phyloP scores from a whole-genome alignment of 345 rosid species.

The Rhodamnia argentea region DNA sequence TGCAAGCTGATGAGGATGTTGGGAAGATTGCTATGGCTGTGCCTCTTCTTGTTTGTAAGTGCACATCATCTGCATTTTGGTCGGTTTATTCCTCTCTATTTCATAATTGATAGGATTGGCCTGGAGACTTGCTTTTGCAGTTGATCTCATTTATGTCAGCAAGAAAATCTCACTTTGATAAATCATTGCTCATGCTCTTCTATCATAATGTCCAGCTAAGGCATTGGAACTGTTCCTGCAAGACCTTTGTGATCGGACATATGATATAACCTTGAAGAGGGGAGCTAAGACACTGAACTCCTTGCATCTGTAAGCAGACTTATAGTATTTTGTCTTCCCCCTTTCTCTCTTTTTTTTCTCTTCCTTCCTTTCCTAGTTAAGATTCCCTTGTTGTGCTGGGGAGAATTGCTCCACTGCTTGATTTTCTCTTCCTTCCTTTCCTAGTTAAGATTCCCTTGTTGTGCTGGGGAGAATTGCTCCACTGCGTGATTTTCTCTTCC shows the following conservation, averaged over 20 bases:
- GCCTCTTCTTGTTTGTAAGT: slow-evolving; percentile 73
- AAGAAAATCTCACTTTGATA: neutral
- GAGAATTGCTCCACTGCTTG: neutral
- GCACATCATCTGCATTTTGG: neutral
- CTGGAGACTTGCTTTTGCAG: neutral
- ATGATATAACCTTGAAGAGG: slow-evolving; percentile 38
- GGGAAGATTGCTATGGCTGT: slow-evolving; percentile 82
- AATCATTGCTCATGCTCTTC: neutral
- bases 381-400: neutral
- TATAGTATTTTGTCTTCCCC: neutral
- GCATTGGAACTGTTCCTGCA: slow-evolving; percentile 66
- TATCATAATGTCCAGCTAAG: slow-evolving; percentile 37
- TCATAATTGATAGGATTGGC: neutral
- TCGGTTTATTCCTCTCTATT: neutral
- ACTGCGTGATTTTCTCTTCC: neutral
- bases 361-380: neutral
- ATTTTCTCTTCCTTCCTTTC: neutral
- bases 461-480: neutral
- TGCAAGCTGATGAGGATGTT: slow-evolving; percentile 76
- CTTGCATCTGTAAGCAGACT: slow-evolving; percentile 41
- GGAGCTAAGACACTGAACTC: slow-evolving; percentile 55
- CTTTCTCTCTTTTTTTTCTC: neutral
- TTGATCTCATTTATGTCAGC: neutral
- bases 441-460: neutral
- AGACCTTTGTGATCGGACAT: slow-evolving; percentile 68